phyloP scores from a whole-genome alignment of 1,284 basidiomycete genomes.

The Xerocomus minutiporus region DNA sequence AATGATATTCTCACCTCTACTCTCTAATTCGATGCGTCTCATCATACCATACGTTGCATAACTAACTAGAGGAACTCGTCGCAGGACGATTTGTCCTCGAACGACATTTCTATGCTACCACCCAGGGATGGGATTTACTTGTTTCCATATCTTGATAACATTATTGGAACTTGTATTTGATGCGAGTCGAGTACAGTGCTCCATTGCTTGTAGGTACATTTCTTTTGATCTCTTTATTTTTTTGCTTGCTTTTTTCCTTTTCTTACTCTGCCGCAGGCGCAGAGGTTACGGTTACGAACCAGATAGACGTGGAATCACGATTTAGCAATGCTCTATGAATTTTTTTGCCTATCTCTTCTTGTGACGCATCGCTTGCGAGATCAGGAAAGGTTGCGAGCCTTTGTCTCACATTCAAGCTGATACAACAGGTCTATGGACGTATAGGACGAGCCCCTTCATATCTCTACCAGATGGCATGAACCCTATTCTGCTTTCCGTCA shows the following conservation, averaged over 20 bases:
- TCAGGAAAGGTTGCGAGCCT: neutral
- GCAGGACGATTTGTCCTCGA: constrained; percentile 20
- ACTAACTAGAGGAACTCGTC: constrained; percentile 24
- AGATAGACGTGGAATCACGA: constrained; percentile 11
- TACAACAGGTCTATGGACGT: too few relatives aligned
- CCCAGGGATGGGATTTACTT: constrained; percentile 18
- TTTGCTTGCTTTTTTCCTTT: neutral
- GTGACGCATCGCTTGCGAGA: neutral
- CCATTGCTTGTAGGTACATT: constrained; percentile 15
- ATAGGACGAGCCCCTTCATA: too few relatives aligned
- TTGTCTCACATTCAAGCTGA: neutral
- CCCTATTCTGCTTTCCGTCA: neutral
- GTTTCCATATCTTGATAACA: constrained; percentile 22
- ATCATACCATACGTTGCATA: constrained; percentile 25
- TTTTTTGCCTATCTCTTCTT: neutral
- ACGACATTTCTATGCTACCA: constrained; percentile 13
- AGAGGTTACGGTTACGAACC: constrained; percentile 2
- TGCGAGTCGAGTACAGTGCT: neutral
- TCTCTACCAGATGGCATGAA: neutral
- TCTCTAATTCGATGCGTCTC: constrained; percentile 16
- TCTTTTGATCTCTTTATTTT: neutral
- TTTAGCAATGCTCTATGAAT: neutral
- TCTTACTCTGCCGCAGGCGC: neutral
- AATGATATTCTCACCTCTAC: constrained; percentile 7
- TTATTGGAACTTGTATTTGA: constrained; percentile 22